These are phyloP conservation scores for Fonsecaea erecta DNA, from an alignment of 2,329 filamentous ascomycete species.

Conservation along the genomic window DNA sequence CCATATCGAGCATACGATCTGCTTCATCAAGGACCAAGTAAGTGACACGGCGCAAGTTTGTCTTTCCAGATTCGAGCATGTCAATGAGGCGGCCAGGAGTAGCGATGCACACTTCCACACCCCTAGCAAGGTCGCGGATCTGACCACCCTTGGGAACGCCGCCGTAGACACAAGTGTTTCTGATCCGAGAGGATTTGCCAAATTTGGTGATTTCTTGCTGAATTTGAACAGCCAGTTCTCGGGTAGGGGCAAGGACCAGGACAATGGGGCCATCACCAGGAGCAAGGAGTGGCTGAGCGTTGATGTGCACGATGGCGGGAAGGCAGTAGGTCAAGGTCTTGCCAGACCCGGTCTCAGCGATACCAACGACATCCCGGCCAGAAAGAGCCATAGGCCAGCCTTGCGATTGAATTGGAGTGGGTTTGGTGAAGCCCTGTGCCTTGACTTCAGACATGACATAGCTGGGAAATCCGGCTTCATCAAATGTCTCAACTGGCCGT, in stretches of 20 bases:
- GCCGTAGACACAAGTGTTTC: slow-evolving; percentile 98
- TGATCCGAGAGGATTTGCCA: slow-evolving; percentile 94
- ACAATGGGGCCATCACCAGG: slow-evolving; percentile 97
- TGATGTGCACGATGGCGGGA: slow-evolving; percentile 98
- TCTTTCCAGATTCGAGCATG: slow-evolving; percentile 97
- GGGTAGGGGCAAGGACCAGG: slow-evolving; percentile 90
- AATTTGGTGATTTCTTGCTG: slow-evolving; percentile 99
- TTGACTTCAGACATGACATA: slow-evolving; percentile 99
- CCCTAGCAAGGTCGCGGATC: slow-evolving; percentile 90
- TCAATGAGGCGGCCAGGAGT: slow-evolving; percentile 97
- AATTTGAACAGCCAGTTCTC: slow-evolving; percentile 98
- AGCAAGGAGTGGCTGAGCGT: slow-evolving; percentile 93
- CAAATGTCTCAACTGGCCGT: slow-evolving; percentile 94
- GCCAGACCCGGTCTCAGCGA: slow-evolving; percentile 98
- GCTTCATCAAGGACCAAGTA: slow-evolving; percentile 98
- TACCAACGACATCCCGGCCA: slow-evolving; percentile 97
- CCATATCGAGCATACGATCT: slow-evolving; percentile 99
- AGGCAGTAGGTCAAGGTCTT: slow-evolving; percentile 99
- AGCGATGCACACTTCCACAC: slow-evolving; percentile 98
- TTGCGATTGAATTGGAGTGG: slow-evolving; percentile 96
- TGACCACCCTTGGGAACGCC: slow-evolving; percentile 98
- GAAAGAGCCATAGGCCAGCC: slow-evolving; percentile 99
- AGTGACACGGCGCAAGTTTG: slow-evolving; percentile 95
- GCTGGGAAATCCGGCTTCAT: slow-evolving; percentile 93
- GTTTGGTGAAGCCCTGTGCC: slow-evolving; percentile 90